Evolutionary conservation across 768 basidiomycete species (phyloP), one percentile per base, ranked within the genome.

Genomic region (Suillus luteus): DNA sequence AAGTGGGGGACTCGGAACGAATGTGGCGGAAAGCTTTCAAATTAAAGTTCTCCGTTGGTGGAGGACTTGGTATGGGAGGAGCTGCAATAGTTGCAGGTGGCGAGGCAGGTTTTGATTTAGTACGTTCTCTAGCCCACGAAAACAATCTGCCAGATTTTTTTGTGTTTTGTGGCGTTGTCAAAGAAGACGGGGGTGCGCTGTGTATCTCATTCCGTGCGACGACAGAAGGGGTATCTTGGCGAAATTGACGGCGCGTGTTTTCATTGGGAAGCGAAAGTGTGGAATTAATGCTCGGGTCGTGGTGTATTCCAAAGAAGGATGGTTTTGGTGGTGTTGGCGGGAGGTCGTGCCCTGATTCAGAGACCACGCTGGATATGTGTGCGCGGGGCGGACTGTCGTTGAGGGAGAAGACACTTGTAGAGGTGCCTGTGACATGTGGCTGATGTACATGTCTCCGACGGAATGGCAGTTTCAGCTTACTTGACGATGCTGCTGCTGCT

Each of bases 21-120:
- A 93, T 77, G 69, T 92, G 91, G 37, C 89, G 82, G 76, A 92
- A 92, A 1, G 91, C 82, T 67, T 83, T 87, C 66, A 92, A 83
- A 75, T 88, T 90, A 77, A 92, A 92, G 0, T 89, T 24, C 14
- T 70, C 60, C 4, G 72, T 72, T 55, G 59, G 57, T 35, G 73
- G 49, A n/a, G 67, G 60, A 62, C 62, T 69, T 52, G 70, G 57
- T 15, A 72, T 63, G 6, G 74, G 64, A 2, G 75, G 69, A 19
- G 73, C 68, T 8, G 80, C 62, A n/a, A 80, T 64, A 63, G 78
- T 75, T 19, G 80, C 74, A 43, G 81, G 71, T 31, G 70, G 70
- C 8, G 60, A 66, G 7, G 52, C 10, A 0, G 72, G 59, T 49
- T 72, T 73, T 19, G 77, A 72, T 62, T 81, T 73, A 70, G 82